Evolutionary conservation across 164 flowering plant species (phyloP).

Genomic region (Stephania yunnanensis): DNA sequence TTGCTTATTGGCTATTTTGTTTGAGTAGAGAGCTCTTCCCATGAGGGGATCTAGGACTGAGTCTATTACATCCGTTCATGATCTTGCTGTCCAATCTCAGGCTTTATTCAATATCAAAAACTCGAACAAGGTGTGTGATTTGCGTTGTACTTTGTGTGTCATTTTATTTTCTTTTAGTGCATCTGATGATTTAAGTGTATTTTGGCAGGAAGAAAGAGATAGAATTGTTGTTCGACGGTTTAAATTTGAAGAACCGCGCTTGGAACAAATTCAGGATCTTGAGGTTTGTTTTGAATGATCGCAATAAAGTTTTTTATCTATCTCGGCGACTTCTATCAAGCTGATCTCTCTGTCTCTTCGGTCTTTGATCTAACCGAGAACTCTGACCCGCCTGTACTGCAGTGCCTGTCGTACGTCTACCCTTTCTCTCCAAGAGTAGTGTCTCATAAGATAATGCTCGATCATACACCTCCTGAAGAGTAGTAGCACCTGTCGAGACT

Average conservation of each 20-base stretch:
- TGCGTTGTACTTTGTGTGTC: background rate
- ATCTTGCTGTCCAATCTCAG: conserved; percentile 78
- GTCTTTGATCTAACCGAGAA: no score
- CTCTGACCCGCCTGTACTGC: no score
- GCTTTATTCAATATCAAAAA: conserved; percentile 77
- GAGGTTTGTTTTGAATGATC: conserved; percentile 48
- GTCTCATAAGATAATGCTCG: no score
- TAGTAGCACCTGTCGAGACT: no score
- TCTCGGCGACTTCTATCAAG: no score
- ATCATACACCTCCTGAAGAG: no score
- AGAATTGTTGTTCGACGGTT: conserved; percentile 72
- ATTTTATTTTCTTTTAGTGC: background rate
- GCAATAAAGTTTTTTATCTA: conserved; percentile 1
- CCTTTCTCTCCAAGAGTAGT: no score
- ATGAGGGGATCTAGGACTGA: conserved; percentile 62
- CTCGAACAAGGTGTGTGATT: conserved; percentile 71
- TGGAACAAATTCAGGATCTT: conserved; percentile 94
- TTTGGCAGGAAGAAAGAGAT: conserved; percentile 87
- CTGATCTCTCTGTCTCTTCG: no score
- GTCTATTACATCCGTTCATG: conserved; percentile 56
- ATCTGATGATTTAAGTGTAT: background rate
- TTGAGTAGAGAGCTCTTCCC: conserved; percentile 46
- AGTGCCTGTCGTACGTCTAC: no score
- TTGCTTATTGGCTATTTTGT: conserved; percentile 2
- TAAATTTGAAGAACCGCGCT: conserved; percentile 89